phyloP scores from a whole-genome alignment of 2,329 filamentous ascomycete genomes.

The Exophiala alcalophila region DNA sequence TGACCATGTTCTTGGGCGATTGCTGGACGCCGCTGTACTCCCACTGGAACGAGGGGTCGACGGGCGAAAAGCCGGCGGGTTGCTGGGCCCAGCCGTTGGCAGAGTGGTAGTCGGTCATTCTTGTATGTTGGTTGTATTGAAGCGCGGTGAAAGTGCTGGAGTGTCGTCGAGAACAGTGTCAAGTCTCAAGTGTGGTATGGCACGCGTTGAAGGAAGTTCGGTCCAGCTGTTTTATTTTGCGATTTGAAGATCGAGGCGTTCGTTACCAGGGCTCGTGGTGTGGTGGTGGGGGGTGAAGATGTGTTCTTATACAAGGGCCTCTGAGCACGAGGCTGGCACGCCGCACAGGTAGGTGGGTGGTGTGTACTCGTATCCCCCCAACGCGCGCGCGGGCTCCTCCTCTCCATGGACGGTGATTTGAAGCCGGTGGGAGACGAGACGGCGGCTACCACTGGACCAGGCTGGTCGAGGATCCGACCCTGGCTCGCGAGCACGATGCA shows the following conservation, averaged over 20 bases:
- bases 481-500: too few species aligned
- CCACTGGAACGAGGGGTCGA: conserved; percentile 24
- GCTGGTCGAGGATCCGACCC: too few species aligned
- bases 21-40: conserved; percentile 17
- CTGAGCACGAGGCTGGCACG: conserved; percentile 14
- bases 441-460: too few species aligned
- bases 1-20: conserved; percentile 26
- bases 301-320: conserved; percentile 16
- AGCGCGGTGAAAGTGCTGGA: background rate
- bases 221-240: background rate
- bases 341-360: too few species aligned
- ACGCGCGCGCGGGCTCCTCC: too few species aligned
- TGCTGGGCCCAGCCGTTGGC: conserved; percentile 22
- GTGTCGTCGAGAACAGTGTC: too few species aligned
- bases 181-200: too few species aligned
- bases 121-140: conserved; percentile 1
- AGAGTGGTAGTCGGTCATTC: conserved; percentile 20
- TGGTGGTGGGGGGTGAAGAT: conserved; percentile 10
- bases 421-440: too few species aligned
- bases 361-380: too few species aligned
- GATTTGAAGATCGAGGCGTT: too few species aligned
- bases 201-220: background rate
- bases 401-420: too few species aligned
- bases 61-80: conserved; percentile 13
- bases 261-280: too few species aligned